Evolutionary conservation across 192 early-diverging fungal species (phyloP), one percentile per base, ranked within the genome.

Genomic region (Linderina pennispora): DNA sequence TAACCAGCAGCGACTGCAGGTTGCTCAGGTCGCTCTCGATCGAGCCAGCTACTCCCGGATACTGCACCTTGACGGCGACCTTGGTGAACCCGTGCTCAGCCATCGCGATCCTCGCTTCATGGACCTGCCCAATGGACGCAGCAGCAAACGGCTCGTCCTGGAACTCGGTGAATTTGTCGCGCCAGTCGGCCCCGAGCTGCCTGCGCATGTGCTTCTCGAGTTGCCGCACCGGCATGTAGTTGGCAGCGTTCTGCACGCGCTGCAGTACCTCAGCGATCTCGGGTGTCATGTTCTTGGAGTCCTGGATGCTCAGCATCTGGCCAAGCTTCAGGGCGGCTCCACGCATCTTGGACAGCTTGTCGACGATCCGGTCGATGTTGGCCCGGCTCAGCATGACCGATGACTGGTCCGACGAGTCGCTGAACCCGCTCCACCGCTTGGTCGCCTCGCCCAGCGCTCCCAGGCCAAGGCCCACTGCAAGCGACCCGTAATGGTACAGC

Each of bases 251-350:
- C 57, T 98, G 96, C 16, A 98, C 93, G 9, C 88, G 79, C 40
- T 86, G 59, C 35, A 98, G 53, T 4, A 98, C 77, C 25, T 82
- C 55, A 36, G 90, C 84, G 18, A 98, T 53, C 52, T 95, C 88
- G 22, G 74, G 72, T 1, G 95, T 83, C 18, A 96, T 45, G 64
- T 80, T 77, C 32, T 75, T 76, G 21, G 82, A 80, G 36, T 84
- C 82, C 73, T 98, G 96, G 51, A 98, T 98, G 55, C 86, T 89
- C 2, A 98, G 58, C 92, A 98, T 97, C 61, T 98, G 96, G 4
- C 93, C 96, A 25, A 98, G 78, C 53, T 98, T 98, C 13, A 98
- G 66, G 4, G 96, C 96, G 0, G 96, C 96, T 1, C 96, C 96
- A 26, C 96, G 83, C 93, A 99, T 97, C 25, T 76, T 75, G 0